Base-by-base conservation (phyloP, 805 yeast species). In the Metschnikowia noctiluminum region DNA sequence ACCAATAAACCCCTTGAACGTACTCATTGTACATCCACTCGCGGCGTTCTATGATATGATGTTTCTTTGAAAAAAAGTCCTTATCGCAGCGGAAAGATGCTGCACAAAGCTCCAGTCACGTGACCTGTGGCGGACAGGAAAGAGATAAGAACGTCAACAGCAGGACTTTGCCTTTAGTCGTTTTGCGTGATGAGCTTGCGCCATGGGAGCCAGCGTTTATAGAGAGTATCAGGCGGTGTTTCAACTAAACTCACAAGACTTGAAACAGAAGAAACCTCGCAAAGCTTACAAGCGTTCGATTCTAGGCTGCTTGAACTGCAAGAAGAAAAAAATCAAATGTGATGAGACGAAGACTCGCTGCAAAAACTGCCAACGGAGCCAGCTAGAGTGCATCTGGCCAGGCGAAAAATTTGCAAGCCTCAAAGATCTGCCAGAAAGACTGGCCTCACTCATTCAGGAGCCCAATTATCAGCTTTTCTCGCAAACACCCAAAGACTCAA, bases 251-350 rank as follows among this genome's bases (percentile, higher is more conserved):
- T 14, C 38, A 8, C 28, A 30, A 6, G 43, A 28, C 10, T 34
- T 44, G 26, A 15, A 28, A 15, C 40, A 31, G 16, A 42, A 36
- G 9, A 42, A 45, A 35, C 50, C 49, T 26, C 37, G 43, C 30
- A 38, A 46, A 14, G 16, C 21, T 31, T 16, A 52, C 12, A 31
- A 28, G 7, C 28, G 50, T 34, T 54, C 56, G 13, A 26, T 35
- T 12, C 30, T n/a, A 11, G 58, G 58, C 1, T 54, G 58, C 35
- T 35, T 49, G 15, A 45, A 45, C 16, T 54, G 58, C 50, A 54
- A 54, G 36, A 47, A 48, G 13, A 45, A 44, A 34, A 53, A 49
- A 30, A 47, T 54, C 43, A 52, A 52, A 35, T 54, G 58, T 40
- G 58, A 54, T 42, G 58, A 54, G 39, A 50, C 54, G 10, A 42